Percentiles rank a stretch among this genome's conserved stretches.
Conservation (phyloP, 495 filamentous ascomycete species). For the Clohesyomyces aquaticus region DNA sequence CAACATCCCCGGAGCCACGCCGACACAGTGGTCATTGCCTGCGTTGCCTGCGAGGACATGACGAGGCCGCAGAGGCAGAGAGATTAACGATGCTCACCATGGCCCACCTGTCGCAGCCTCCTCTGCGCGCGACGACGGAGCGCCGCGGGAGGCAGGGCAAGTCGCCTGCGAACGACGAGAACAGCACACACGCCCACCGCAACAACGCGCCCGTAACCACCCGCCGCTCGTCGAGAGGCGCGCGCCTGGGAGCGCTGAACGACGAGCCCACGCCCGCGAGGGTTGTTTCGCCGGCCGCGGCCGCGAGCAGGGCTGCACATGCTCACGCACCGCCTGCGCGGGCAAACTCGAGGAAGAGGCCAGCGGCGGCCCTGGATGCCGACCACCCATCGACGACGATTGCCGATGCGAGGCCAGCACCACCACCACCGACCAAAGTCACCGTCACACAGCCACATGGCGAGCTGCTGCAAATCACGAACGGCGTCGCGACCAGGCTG, state of each 20-base stretch:
- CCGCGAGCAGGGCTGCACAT: background rate
- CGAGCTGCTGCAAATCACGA: slow-evolving; percentile 42
- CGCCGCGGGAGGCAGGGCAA: slow-evolving; percentile 25
- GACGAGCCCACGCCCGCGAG: slow-evolving; percentile 13
- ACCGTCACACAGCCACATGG: slow-evolving; percentile 45
- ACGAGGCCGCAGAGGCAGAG: slow-evolving; percentile 9
- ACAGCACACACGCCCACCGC: slow-evolving; percentile 10
- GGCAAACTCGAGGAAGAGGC: slow-evolving; percentile 29
- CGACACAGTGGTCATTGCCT: background rate
- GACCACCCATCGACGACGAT: slow-evolving; percentile 15
- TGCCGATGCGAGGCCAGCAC: slow-evolving; percentile 27
- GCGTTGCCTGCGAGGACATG: background rate
- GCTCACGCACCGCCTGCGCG: slow-evolving; percentile 8
- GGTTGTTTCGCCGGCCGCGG: background rate
- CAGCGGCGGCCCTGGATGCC: slow-evolving; percentile 24
- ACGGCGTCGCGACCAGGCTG: slow-evolving; percentile 43
- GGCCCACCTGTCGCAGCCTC: slow-evolving; percentile 33
- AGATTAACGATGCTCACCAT: slow-evolving; percentile 21
- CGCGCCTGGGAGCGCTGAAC: slow-evolving; percentile 14
- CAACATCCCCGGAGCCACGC: background rate
- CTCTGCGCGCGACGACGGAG: slow-evolving; percentile 33
- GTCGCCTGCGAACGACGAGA: slow-evolving; percentile 28
- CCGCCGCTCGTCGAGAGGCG: slow-evolving; percentile 19
- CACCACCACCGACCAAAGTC: slow-evolving; percentile 46
- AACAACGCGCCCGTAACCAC: slow-evolving; percentile 16